Percentiles rank a stretch among this genome's conserved stretches.
phyloP scores from a whole-genome alignment of 305 asterid species.

The Stenogyne calaminthoides region DNA sequence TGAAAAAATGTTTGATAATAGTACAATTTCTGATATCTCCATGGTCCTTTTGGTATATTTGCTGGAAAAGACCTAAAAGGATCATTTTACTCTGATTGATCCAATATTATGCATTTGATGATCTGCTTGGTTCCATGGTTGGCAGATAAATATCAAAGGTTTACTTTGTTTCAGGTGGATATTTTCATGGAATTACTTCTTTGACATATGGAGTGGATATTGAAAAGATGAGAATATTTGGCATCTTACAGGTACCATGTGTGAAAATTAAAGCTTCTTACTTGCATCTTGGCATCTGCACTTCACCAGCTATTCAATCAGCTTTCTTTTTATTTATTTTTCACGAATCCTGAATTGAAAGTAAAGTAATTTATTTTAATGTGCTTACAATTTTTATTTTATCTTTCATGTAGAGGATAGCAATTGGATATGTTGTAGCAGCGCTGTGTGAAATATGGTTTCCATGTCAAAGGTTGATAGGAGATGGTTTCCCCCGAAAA shows the following conservation, averaged over 20 bases:
- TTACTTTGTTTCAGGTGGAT: conserved; percentile 68
- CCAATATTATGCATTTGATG: neutral
- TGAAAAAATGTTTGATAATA: neutral
- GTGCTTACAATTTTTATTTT: neutral
- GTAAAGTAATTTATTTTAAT: neutral
- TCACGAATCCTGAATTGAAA: conserved; percentile 13
- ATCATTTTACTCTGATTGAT: neutral
- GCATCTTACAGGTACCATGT: conserved; percentile 77
- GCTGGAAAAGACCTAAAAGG: neutral
- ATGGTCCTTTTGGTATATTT: conserved; percentile 13
- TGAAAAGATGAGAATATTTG: conserved; percentile 65
- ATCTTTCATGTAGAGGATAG: conserved; percentile 64
- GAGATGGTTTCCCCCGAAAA: conserved; percentile 36
- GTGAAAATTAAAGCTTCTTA: conserved; percentile 19
- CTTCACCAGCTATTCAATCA: neutral
- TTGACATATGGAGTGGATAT: conserved; percentile 87
- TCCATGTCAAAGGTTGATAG: conserved; percentile 53
- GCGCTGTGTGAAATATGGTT: conserved; percentile 91
- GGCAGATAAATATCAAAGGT: conserved; percentile 11
- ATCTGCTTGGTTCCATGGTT: conserved; percentile 28
- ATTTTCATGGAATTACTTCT: conserved; percentile 77
- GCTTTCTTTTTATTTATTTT: conserved; percentile 1
- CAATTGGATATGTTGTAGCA: conserved; percentile 71
- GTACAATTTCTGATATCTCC: neutral
- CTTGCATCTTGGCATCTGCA: conserved; percentile 2